Evolutionary conservation across 345 rosid genomes (phyloP), one percentile per base, ranked within the genome.

Genomic region (Physaria fendleri): DNA sequence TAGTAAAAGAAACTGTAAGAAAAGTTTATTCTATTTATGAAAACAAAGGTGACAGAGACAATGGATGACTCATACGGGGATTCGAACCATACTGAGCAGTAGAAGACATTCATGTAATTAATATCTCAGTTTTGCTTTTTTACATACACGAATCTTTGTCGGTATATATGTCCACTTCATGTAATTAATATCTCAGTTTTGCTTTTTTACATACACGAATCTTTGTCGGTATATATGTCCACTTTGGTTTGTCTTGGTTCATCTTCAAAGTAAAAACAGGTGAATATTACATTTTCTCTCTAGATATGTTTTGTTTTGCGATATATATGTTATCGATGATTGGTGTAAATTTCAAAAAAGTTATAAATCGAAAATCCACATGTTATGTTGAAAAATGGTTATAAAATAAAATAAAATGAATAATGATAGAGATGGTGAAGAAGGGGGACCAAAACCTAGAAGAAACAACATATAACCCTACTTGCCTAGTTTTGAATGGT

Each of bases 131-230:
- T 69, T 54, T 53, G 49, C 57, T 38, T 69, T n/a, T n/a, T n/a
- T n/a, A n/a, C n/a, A n/a, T n/a, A 69, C 57, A 61, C 44, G 68
- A 69, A 69, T 69, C 50, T 61, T 69, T 56, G 73, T 69, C 73
- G 68, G 57, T 69, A 69, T 61, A 55, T 45, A n/a, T 69, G 68
- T 45, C 73, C 28, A 35, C 35, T n/a, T n/a, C n/a, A n/a, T n/a
- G n/a, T n/a, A n/a, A n/a, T n/a, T n/a, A n/a, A n/a, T n/a, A n/a
- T 69, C 68, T 61, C 73, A 68, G 63, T 61, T 69, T 54, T 53
- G 49, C 57, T 38, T 69, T n/a, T n/a, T n/a, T n/a, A n/a, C n/a
- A n/a, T n/a, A 69, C 57, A 61, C 44, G 68, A 69, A 69, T 69
- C 50, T 61, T 69, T 56, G 73, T 69, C 73, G 68, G 57, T 69